Evolutionary conservation across 2,329 filamentous ascomycete genomes (phyloP).

Genomic region (Ophiostoma australiae): DNA sequence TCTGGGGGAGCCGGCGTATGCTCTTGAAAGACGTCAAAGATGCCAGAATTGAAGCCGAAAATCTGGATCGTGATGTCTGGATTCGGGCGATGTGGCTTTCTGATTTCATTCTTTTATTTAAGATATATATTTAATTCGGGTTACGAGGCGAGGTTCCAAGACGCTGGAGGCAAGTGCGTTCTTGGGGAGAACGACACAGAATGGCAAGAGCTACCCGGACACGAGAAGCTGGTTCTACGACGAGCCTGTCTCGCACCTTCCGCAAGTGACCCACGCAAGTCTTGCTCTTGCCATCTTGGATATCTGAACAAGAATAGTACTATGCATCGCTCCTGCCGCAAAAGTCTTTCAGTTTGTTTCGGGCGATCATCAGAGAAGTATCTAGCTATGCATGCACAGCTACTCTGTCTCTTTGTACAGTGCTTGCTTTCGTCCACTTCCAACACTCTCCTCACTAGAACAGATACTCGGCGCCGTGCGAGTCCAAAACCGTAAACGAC

Average conservation of each 20-base stretch:
- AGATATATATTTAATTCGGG: neutral
- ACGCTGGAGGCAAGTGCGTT: conserved; percentile 5
- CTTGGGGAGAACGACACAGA: neutral
- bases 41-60: neutral
- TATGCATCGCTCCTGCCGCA: neutral
- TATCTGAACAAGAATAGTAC: neutral
- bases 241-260: neutral
- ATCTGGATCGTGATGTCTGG: conserved; percentile 15
- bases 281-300: conserved; percentile 4
- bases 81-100: conserved; percentile 16
- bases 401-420: neutral
- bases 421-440: neutral
- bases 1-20: neutral
- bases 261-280: neutral
- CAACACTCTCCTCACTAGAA: neutral
- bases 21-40: neutral
- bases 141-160: neutral
- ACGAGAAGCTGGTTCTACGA: conserved; percentile 4
- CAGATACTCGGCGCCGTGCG: neutral
- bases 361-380: neutral
- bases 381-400: neutral
- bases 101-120: neutral
- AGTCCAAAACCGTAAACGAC: conserved; percentile 11
- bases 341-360: neutral
- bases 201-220: conserved; percentile 5